These are phyloP conservation scores for Cetraspora pellucida DNA, from an alignment of 192 early-diverging fungal species.

Conservation along the genomic window DNA sequence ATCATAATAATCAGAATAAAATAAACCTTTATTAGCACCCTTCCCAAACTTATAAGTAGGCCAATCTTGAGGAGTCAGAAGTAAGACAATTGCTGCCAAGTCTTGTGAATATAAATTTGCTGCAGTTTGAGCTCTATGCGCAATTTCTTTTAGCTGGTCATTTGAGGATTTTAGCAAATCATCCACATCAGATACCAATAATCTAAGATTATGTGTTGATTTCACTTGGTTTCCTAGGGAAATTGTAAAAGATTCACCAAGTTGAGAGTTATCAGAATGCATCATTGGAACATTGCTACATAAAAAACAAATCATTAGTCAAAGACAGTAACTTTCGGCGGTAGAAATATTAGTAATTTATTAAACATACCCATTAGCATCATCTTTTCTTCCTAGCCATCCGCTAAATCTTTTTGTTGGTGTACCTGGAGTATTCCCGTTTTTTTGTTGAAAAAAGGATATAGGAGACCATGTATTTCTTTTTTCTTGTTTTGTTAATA, in stretches of 20 bases:
- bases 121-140: slow-evolving; percentile 68
- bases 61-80: slow-evolving; percentile 54
- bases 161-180: slow-evolving; percentile 47
- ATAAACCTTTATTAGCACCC: slow-evolving; percentile 56
- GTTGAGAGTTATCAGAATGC: slow-evolving; percentile 35
- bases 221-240: slow-evolving; percentile 75
- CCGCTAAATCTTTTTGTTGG: slow-evolving; percentile 52
- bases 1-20: neutral
- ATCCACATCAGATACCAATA: slow-evolving; percentile 55
- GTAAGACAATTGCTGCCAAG: slow-evolving; percentile 58
- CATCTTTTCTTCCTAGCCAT: slow-evolving; percentile 62
- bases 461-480: slow-evolving; percentile 53
- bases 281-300: neutral
- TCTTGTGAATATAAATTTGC: slow-evolving; percentile 64
- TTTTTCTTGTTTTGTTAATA: slow-evolving; percentile 25
- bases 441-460: slow-evolving; percentile 57
- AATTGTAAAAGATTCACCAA: slow-evolving; percentile 75
- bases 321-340: neutral
- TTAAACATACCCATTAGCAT: slow-evolving; percentile 48
- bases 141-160: slow-evolving; percentile 55
- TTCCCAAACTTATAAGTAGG: slow-evolving; percentile 55
- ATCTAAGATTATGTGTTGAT: slow-evolving; percentile 69
- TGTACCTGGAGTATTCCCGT: slow-evolving; percentile 46
- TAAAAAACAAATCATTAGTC: neutral
- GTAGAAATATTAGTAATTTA: neutral